Conservation (phyloP, 768 basidiomycete species). For the Leccinellum luteum region DNA sequence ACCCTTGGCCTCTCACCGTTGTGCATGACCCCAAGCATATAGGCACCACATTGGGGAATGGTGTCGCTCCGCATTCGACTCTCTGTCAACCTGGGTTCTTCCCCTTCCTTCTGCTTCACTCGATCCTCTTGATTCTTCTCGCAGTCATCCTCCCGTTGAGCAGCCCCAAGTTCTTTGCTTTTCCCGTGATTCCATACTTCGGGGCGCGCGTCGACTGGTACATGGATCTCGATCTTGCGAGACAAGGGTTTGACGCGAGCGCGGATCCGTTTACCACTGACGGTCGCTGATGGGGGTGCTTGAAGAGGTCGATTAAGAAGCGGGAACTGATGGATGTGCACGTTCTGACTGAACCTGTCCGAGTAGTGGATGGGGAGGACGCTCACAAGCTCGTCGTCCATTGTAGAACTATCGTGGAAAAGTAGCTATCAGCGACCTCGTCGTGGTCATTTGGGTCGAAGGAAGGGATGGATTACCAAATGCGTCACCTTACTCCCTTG, state of each 20-base stretch:
- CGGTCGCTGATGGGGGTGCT: slow-evolving; percentile 68
- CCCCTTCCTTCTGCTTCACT: slow-evolving; percentile 44
- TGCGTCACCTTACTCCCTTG: background rate
- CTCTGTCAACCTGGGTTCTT: slow-evolving; percentile 64
- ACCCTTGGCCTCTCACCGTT: slow-evolving; percentile 47
- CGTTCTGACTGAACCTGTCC: slow-evolving; percentile 53
- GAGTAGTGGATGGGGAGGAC: slow-evolving; percentile 74
- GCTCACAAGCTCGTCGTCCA: slow-evolving; percentile 56
- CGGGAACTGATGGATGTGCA: slow-evolving; percentile 83
- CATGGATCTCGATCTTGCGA: slow-evolving; percentile 69
- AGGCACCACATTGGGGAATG: slow-evolving; percentile 58
- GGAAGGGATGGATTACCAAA: background rate
- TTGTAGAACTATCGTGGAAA: slow-evolving; percentile 16
- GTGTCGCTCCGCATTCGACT: slow-evolving; percentile 72
- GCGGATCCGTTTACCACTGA: slow-evolving; percentile 72
- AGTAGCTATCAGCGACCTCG: background rate
- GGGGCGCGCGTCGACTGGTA: slow-evolving; percentile 75
- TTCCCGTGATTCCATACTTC: slow-evolving; percentile 81
- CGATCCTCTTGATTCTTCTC: slow-evolving; percentile 71
- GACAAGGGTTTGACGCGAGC: slow-evolving; percentile 68
- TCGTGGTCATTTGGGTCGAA: too few species aligned
- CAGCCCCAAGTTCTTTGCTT: slow-evolving; percentile 61
- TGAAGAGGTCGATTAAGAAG: slow-evolving; percentile 71
- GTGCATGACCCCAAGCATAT: slow-evolving; percentile 76
- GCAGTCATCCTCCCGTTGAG: slow-evolving; percentile 69